Conservation (phyloP, 2,329 filamentous ascomycete genomes). For the Epichloe brachyelytri region DNA sequence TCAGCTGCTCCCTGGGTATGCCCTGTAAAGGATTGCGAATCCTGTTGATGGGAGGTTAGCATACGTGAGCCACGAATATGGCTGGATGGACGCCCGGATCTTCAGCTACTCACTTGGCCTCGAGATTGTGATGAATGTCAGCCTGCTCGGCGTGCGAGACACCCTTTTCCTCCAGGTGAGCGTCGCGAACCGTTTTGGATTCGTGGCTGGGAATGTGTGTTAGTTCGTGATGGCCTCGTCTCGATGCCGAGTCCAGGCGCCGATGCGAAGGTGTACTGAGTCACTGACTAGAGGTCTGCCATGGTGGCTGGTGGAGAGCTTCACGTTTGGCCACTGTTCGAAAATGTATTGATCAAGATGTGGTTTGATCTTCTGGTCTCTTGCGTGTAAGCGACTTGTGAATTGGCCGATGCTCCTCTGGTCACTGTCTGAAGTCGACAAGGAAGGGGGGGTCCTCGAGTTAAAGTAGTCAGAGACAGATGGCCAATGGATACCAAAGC, state of each 20-base stretch:
- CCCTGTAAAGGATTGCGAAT: slow-evolving; percentile 35
- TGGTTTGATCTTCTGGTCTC: not conserved
- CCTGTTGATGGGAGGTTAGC: slow-evolving; percentile 14
- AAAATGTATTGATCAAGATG: not conserved
- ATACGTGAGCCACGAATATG: not conserved
- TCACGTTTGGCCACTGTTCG: not conserved
- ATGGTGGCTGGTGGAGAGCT: slow-evolving; percentile 7
- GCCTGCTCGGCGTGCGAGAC: slow-evolving; percentile 18
- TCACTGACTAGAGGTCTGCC: slow-evolving; percentile 11
- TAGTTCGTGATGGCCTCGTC: not conserved
- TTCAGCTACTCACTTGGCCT: slow-evolving; percentile 26
- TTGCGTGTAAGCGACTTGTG: not conserved
- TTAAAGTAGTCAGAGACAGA: slow-evolving; percentile 6
- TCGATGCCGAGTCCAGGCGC: not conserved
- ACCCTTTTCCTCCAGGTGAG: slow-evolving; percentile 16
- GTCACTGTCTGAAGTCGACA: not conserved
- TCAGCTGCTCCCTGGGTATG: slow-evolving; percentile 38
- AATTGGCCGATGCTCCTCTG: not conserved
- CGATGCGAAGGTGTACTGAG: not conserved
- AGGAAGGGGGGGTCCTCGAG: slow-evolving; percentile 5
- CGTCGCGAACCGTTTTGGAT: slow-evolving; percentile 8
- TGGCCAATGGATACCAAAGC: slow-evolving; percentile 4
- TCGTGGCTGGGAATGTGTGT: slow-evolving; percentile 5
- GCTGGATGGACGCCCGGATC: too few species aligned
- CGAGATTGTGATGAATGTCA: slow-evolving; percentile 26